Conservation (phyloP, 2,329 filamentous ascomycete genomes). For the Aureobasidium musti region DNA sequence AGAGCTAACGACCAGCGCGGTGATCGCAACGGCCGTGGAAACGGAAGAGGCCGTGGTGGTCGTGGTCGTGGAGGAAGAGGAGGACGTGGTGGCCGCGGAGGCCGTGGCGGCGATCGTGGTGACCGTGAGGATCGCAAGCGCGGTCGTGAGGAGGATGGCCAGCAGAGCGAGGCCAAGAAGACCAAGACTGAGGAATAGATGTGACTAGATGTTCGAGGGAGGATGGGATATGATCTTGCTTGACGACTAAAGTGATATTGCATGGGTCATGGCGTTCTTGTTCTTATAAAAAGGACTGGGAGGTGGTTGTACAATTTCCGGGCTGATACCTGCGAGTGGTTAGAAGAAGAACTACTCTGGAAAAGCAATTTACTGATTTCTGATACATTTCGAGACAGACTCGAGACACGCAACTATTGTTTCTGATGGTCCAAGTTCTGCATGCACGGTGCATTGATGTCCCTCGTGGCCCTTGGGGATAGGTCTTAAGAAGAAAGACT, state of each 20-base stretch:
- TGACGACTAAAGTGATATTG: constrained; percentile 27
- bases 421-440: neutral
- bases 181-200: constrained; percentile 31
- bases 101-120: constrained; percentile 31
- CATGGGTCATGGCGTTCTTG: constrained; percentile 29
- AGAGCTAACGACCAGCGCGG: constrained; percentile 28
- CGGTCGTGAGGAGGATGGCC: constrained; percentile 19
- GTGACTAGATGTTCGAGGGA: neutral
- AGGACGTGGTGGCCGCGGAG: constrained; percentile 31
- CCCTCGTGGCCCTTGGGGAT: too few relatives aligned
- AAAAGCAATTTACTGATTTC: constrained; percentile 23
- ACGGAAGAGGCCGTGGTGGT: constrained; percentile 10
- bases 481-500: too few relatives aligned
- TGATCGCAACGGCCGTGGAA: constrained; percentile 21
- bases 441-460: neutral
- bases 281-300: constrained; percentile 12
- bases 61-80: constrained; percentile 22
- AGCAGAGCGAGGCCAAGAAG: constrained; percentile 35
- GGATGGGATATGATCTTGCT: constrained; percentile 19
- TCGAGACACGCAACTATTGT: neutral
- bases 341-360: neutral
- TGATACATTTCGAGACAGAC: neutral
- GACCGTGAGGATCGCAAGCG: constrained; percentile 30
- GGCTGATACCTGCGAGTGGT: constrained; percentile 16
- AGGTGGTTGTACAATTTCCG: constrained; percentile 16